Percentiles rank a stretch among this genome's conserved stretches.
Conservation (phyloP, 176 grass and related monocot genomes). For the Aechmea fasciata region DNA sequence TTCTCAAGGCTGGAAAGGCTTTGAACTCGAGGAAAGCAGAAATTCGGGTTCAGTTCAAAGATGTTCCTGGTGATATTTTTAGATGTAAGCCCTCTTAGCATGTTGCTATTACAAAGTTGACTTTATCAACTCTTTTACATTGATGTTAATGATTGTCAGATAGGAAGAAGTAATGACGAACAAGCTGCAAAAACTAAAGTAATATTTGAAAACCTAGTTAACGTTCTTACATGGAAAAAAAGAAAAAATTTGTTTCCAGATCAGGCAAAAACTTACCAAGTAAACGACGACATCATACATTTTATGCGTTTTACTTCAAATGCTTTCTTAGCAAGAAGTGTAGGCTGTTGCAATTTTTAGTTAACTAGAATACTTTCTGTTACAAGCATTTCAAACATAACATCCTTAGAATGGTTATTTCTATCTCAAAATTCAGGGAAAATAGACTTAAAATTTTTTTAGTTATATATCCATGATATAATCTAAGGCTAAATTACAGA, state of each 20-base stretch:
- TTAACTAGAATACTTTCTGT: no score
- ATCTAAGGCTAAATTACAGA: no score
- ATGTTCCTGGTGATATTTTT: constrained; percentile 99
- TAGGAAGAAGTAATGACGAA: background rate
- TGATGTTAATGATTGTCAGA: background rate
- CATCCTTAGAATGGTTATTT: no score
- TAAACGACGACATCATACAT: background rate
- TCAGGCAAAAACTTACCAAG: background rate
- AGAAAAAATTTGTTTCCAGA: background rate
- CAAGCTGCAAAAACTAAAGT: background rate
- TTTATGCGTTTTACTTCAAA: background rate
- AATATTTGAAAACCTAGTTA: background rate
- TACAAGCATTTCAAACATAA: no score
- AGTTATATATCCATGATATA: no score
- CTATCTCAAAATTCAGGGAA: no score
- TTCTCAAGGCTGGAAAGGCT: constrained; percentile 98
- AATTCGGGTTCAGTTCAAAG: constrained; percentile 98
- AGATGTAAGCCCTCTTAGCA: constrained; percentile 47
- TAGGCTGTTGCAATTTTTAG: no score
- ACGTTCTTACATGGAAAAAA: background rate
- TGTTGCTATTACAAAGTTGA: background rate
- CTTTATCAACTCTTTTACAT: background rate
- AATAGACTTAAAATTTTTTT: no score
- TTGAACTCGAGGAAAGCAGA: constrained; percentile 91
- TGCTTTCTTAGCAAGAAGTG: background rate